Evolutionary conservation across 1,284 basidiomycete genomes (phyloP).

Genomic region (Fomitopsis pinicola): DNA sequence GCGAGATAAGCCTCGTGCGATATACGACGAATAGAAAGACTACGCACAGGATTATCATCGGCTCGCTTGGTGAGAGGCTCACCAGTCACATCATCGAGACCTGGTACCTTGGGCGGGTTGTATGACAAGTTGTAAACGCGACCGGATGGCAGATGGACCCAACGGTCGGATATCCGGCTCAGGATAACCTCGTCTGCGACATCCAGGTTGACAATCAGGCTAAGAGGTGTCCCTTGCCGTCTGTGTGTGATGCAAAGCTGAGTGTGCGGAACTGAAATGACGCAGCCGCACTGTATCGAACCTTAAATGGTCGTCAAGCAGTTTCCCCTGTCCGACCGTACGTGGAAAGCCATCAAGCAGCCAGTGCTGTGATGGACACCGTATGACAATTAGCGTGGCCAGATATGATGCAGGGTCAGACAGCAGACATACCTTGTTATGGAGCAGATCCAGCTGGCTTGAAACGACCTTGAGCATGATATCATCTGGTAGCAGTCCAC

Average conservation of each 20-base stretch:
- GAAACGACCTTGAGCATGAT: constrained; percentile 74
- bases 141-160: constrained; percentile 91
- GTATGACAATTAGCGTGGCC: neutral
- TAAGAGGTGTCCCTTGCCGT: constrained; percentile 59
- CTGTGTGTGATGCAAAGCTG: constrained; percentile 28
- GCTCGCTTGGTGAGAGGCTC: constrained; percentile 87
- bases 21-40: neutral
- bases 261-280: too few relatives aligned
- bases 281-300: constrained; percentile 25
- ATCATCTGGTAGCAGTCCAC: constrained; percentile 74
- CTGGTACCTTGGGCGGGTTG: constrained; percentile 85
- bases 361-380: constrained; percentile 60
- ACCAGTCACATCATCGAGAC: constrained; percentile 90
- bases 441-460: constrained; percentile 63
- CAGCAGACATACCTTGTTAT: constrained; percentile 48
- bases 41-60: constrained; percentile 84
- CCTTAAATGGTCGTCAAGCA: constrained; percentile 76
- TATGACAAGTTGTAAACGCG: constrained; percentile 92
- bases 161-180: constrained; percentile 87
- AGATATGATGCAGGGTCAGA: neutral
- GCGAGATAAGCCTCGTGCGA: constrained; percentile 1
- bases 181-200: constrained; percentile 91
- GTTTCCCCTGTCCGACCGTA: constrained; percentile 83
- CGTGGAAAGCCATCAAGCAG: constrained; percentile 96
- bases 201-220: constrained; percentile 87